Evolutionary conservation across 2,329 filamentous ascomycete species (phyloP).

Genomic region (Xylaria multiplex): DNA sequence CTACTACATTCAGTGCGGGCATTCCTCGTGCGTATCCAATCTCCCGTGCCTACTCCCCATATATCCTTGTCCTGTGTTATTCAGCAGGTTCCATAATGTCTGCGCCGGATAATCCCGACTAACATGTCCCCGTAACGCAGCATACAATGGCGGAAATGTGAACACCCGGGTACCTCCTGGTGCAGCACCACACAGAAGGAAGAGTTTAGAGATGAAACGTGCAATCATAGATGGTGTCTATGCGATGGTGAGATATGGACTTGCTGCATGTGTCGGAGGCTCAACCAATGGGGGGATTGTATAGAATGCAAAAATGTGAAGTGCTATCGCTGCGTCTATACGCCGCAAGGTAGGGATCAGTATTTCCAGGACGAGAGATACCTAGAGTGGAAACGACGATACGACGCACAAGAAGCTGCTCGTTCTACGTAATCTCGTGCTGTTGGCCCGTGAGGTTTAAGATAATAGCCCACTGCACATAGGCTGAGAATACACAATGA

Average conservation of each 20-base stretch:
- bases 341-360: neutral
- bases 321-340: neutral
- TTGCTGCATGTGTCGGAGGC: neutral
- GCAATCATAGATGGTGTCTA: constrained; percentile 11
- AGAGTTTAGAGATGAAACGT: constrained; percentile 10
- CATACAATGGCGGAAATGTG: constrained; percentile 2
- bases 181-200: neutral
- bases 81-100: too few species aligned
- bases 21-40: neutral
- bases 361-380: neutral
- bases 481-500: too few species aligned
- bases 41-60: too few species aligned
- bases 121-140: too few species aligned
- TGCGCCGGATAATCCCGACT: too few species aligned
- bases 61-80: too few species aligned
- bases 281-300: constrained; percentile 6
- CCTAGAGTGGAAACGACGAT: neutral
- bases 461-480: too few species aligned
- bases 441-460: too few species aligned
- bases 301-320: neutral
- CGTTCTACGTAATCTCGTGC: too few species aligned
- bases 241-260: neutral
- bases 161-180: neutral
- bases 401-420: too few species aligned
- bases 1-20: constrained; percentile 18